Evolutionary conservation across 2,329 filamentous ascomycete species (phyloP), one percentile per base, ranked within the genome.

Genomic region (Alternaria gaisen): DNA sequence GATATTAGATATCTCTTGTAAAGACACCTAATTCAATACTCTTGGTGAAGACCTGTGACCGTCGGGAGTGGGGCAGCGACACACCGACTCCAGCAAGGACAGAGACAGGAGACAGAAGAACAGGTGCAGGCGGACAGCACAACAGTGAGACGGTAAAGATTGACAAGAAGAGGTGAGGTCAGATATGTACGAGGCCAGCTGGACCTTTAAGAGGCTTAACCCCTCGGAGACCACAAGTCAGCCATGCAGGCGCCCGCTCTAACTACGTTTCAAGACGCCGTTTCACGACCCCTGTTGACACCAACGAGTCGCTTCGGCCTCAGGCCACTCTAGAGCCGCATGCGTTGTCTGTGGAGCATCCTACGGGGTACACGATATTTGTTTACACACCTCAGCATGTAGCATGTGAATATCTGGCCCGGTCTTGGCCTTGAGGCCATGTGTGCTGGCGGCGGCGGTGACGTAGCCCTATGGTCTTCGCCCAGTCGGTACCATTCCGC

Each of bases 281-380:
- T 77, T 78, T 76, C 75, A 77, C 60, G 56, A 70, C 70, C 75
- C 73, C 71, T 68, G 76, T 73, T 71, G 69, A 72, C 71, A 73
- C 73, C 66, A 61, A 66, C 61, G 60, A 64, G 60, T 66, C 61
- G 65, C 62, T 60, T 36, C 58, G 53, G 67, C 67, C 69, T 66
- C 60, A 68, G 66, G 72, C 72, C 56, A 53, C 42, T 41, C 20
- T 36, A 38, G 44, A 56, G 36, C 47, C 54, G 44, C 44, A 47
- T 38, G 44, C 34, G 20, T 42, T 22, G 34, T 20, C 34, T 41
- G 24, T 41, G 46, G 46, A 26, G 16, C 28, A 58, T 50, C 12
- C 22, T 8, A 40, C 20, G 46, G 30, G 20, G 20, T 16, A 50
- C 7, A 34, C 32, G 14, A 36, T 26, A n/a, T 0, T 24, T 50